phyloP scores from a whole-genome alignment of 2,329 filamentous ascomycete species.

The Aureobasidium leucospermi region DNA sequence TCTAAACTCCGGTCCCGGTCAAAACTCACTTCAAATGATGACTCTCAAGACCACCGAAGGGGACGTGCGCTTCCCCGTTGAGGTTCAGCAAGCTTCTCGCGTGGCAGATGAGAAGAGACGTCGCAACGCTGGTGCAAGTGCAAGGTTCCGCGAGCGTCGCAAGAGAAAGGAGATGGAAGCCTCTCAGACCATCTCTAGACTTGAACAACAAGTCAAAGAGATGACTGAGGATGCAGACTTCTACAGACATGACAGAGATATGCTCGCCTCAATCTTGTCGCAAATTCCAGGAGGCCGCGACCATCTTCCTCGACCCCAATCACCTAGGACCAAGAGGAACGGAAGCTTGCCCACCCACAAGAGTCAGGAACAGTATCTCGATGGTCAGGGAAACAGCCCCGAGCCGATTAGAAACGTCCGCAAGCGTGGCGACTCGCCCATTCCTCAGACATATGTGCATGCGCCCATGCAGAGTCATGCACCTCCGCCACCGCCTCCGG shows the following conservation, averaged over 20 bases:
- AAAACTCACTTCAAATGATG: constrained; percentile 47
- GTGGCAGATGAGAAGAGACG: constrained; percentile 79
- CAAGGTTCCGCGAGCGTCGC: constrained; percentile 70
- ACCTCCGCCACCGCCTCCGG: background rate
- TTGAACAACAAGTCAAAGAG: constrained; percentile 63
- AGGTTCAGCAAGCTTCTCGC: constrained; percentile 73
- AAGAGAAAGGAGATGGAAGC: constrained; percentile 77
- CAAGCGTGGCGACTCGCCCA: constrained; percentile 5
- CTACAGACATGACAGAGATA: constrained; percentile 65
- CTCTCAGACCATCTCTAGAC: constrained; percentile 57
- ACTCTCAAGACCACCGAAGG: constrained; percentile 46
- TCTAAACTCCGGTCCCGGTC: constrained; percentile 37
- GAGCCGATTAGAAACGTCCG: constrained; percentile 14
- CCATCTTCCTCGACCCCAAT: constrained; percentile 38
- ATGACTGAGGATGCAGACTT: constrained; percentile 62
- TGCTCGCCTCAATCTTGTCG: constrained; percentile 59
- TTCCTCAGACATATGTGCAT: constrained; percentile 1
- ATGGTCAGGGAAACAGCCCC: background rate
- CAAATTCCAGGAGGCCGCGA: constrained; percentile 48
- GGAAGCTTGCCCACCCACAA: background rate
- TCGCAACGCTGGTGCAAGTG: constrained; percentile 78
- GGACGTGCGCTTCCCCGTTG: constrained; percentile 58
- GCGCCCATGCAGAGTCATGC: background rate
- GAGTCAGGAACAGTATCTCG: background rate
- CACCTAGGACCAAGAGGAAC: constrained; percentile 30